phyloP scores from a whole-genome alignment of 148 eudicot species.

The Arctostaphylos glauca region DNA sequence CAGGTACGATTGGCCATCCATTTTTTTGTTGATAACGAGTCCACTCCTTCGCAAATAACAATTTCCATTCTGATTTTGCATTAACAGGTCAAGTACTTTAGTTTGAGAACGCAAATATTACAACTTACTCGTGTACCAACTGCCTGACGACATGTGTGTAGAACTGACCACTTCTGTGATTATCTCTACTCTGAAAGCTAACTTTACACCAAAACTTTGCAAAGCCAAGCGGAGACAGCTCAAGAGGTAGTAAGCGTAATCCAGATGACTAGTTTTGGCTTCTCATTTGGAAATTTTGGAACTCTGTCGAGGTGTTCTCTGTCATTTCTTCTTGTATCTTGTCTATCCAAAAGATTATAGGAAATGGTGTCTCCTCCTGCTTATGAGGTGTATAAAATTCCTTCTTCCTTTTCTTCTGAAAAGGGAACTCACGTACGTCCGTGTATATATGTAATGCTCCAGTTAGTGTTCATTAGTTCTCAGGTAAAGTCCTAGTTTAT shows the following conservation, averaged over 20 bases:
- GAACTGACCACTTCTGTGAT: constrained; percentile 60
- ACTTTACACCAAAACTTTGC: constrained; percentile 28
- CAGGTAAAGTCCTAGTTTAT: constrained; percentile 4
- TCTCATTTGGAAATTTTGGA: constrained; percentile 27
- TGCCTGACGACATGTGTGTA: constrained; percentile 61
- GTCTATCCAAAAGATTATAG: constrained; percentile 12
- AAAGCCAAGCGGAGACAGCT: constrained; percentile 15
- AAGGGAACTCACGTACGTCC: constrained; percentile 29
- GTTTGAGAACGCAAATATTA: constrained; percentile 81
- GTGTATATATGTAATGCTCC: constrained; percentile 20
- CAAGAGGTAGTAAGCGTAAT: constrained; percentile 20
- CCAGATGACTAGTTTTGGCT: constrained; percentile 19
- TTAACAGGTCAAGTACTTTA: constrained; percentile 78
- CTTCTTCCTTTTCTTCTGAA: constrained; percentile 12
- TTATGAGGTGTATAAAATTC: constrained; percentile 20
- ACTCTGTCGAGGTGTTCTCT: constrained; percentile 16
- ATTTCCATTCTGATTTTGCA: neutral
- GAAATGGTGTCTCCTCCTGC: constrained; percentile 18
- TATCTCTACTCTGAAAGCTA: constrained; percentile 36
- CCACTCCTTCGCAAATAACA: neutral
- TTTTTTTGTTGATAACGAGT: neutral
- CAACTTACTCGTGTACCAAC: constrained; percentile 61
- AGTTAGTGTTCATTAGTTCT: constrained; percentile 22
- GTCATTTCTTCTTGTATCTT: constrained; percentile 15
- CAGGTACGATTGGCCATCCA: constrained; percentile 44